phyloP scores from a whole-genome alignment of 805 yeast genomes.

The Candida xiaguanensis region DNA sequence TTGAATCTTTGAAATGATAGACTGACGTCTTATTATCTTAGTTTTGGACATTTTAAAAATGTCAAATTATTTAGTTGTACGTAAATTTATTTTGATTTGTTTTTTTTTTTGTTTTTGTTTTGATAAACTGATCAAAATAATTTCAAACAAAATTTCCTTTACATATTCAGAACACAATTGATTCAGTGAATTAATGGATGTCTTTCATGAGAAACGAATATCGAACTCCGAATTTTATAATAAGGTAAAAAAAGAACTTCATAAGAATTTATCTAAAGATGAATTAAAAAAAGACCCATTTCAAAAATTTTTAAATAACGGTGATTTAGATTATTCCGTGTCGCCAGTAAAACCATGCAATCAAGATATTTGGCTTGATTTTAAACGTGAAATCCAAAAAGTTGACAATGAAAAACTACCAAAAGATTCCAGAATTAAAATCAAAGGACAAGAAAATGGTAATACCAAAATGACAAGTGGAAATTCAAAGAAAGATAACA shows the following conservation, averaged over 20 bases:
- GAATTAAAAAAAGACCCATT: conserved; percentile 1
- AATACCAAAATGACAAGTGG: background rate
- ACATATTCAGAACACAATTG: background rate
- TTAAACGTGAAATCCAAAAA: background rate
- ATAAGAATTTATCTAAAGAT: background rate
- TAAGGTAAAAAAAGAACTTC: background rate
- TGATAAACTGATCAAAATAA: no score
- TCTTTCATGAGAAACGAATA: background rate
- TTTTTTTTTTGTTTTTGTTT: conserved; percentile 1
- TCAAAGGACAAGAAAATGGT: background rate
- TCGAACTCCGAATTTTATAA: background rate
- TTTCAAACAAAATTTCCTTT: no score
- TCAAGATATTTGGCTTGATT: background rate
- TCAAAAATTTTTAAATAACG: background rate
- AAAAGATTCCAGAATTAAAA: background rate
- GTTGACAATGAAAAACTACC: background rate
- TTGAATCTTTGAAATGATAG: conserved; percentile 26
- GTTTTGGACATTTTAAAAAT: conserved; percentile 3
- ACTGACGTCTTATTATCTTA: conserved; percentile 22
- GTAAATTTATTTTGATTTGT: background rate
- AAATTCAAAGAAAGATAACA: background rate
- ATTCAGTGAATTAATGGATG: background rate
- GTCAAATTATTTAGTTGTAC: background rate
- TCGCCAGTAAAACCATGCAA: conserved; percentile 1
- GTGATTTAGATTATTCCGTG: background rate